Evolutionary conservation across 2,329 filamentous ascomycete species (phyloP).

Genomic region (Periconia sp.): DNA sequence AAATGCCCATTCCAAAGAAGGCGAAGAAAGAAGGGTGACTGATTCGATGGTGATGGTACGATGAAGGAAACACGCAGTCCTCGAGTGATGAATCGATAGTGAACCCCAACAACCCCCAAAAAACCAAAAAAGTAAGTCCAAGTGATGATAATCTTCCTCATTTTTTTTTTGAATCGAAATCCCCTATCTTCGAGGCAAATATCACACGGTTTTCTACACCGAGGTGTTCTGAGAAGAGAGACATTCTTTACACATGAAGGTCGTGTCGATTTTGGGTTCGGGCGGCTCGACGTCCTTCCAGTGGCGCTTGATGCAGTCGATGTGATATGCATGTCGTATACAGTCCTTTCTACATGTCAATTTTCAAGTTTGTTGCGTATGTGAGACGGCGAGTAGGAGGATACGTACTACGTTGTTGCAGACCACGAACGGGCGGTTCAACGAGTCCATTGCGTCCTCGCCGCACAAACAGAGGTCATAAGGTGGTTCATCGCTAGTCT

Average conservation of each 20-base stretch:
- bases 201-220: too few relatives aligned
- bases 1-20: too few relatives aligned
- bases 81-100: too few relatives aligned
- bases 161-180: too few relatives aligned
- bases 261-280: neutral
- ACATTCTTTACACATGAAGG: neutral
- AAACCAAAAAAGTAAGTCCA: too few relatives aligned
- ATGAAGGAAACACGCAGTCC: too few relatives aligned
- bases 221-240: neutral
- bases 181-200: too few relatives aligned
- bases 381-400: neutral
- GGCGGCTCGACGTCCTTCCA: slow-evolving; percentile 2
- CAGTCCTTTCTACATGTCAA: slow-evolving; percentile 16
- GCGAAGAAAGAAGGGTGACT: too few relatives aligned
- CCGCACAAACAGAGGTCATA: slow-evolving; percentile 23
- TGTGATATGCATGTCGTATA: slow-evolving; percentile 22
- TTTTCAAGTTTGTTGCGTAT: neutral
- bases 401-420: slow-evolving; percentile 21
- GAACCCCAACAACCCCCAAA: too few relatives aligned
- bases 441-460: slow-evolving; percentile 13
- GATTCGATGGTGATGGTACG: too few relatives aligned
- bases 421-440: slow-evolving; percentile 8
- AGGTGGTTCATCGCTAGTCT: slow-evolving; percentile 4
- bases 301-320: slow-evolving; percentile 15
- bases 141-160: too few relatives aligned